phyloP scores from a whole-genome alignment of 1,284 basidiomycete genomes.

The Bondarzewia mesenterica region DNA sequence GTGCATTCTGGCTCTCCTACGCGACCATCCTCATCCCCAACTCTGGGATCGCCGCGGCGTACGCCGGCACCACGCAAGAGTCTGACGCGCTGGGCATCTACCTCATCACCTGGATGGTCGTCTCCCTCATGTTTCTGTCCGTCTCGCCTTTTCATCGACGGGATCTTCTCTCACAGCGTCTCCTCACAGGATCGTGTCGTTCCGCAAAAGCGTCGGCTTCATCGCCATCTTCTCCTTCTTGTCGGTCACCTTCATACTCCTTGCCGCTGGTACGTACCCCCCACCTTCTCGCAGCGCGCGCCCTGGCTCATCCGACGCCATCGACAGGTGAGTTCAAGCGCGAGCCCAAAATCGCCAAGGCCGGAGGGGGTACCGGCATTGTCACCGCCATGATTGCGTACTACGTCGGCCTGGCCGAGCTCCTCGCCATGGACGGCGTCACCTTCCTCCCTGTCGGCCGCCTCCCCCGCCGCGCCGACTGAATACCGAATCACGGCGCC shows the following conservation, averaged over 20 bases:
- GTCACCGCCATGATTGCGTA: constrained; percentile 61
- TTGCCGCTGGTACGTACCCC: constrained; percentile 37
- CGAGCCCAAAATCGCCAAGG: constrained; percentile 30
- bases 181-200: constrained; percentile 42
- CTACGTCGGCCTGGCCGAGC: constrained; percentile 57
- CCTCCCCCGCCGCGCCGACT: constrained; percentile 14
- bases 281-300: neutral
- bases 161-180: neutral
- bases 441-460: constrained; percentile 44
- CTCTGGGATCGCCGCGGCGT: constrained; percentile 50
- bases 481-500: neutral
- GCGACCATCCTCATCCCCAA: constrained; percentile 59
- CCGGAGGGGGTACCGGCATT: constrained; percentile 71
- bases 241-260: constrained; percentile 51
- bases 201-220: constrained; percentile 62
- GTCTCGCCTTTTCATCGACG: constrained; percentile 16
- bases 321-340: constrained; percentile 14
- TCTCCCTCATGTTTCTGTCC: constrained; percentile 58
- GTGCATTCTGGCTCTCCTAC: constrained; percentile 81
- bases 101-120: constrained; percentile 62
- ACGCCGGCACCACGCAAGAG: constrained; percentile 35
- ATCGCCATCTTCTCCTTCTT: constrained; percentile 70
- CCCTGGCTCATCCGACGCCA: neutral
- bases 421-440: constrained; percentile 45
- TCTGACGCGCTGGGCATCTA: constrained; percentile 57